Evolutionary conservation across 1,284 basidiomycete species (phyloP).

Genomic region (Phellinidium pouzarii): DNA sequence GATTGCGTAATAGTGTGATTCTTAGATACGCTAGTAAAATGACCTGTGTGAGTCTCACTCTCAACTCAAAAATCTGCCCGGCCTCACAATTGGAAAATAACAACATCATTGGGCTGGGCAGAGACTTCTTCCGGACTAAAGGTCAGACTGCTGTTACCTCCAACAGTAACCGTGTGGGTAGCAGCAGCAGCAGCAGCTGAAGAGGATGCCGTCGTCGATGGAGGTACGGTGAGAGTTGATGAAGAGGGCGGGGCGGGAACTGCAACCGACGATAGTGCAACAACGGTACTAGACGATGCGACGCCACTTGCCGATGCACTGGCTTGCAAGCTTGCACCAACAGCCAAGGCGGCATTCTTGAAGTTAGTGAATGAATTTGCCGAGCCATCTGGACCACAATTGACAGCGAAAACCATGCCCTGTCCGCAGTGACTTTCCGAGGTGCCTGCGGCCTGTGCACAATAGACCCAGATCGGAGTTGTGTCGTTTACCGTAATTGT

Average conservation of each 20-base stretch:
- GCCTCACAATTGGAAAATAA: constrained; percentile 59
- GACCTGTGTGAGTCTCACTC: not conserved
- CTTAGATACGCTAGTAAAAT: constrained; percentile 40
- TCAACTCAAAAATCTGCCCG: too few relatives aligned
- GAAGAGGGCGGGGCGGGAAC: constrained; percentile 33
- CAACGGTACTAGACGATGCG: constrained; percentile 20
- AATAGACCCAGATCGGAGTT: constrained; percentile 40
- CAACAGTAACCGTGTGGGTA: constrained; percentile 43
- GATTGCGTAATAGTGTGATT: constrained; percentile 69
- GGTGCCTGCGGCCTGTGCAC: constrained; percentile 32
- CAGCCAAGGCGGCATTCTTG: constrained; percentile 43
- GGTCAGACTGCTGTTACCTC: constrained; percentile 35
- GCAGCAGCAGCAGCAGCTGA: constrained; percentile 25
- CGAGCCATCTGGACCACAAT: constrained; percentile 45
- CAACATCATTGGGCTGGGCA: constrained; percentile 43
- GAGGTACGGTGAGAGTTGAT: constrained; percentile 36
- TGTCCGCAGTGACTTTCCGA: constrained; percentile 45
- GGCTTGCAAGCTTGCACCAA: constrained; percentile 41
- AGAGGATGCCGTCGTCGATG: constrained; percentile 16
- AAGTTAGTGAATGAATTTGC: constrained; percentile 53
- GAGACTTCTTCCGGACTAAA: constrained; percentile 46
- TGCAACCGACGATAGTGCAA: constrained; percentile 21
- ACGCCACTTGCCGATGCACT: constrained; percentile 29
- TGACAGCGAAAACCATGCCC: constrained; percentile 63
- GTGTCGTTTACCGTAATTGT: constrained; percentile 33